These are phyloP conservation scores for Henckelia pumila DNA, from an alignment of 257 asterid species.

Conservation along the genomic window DNA sequence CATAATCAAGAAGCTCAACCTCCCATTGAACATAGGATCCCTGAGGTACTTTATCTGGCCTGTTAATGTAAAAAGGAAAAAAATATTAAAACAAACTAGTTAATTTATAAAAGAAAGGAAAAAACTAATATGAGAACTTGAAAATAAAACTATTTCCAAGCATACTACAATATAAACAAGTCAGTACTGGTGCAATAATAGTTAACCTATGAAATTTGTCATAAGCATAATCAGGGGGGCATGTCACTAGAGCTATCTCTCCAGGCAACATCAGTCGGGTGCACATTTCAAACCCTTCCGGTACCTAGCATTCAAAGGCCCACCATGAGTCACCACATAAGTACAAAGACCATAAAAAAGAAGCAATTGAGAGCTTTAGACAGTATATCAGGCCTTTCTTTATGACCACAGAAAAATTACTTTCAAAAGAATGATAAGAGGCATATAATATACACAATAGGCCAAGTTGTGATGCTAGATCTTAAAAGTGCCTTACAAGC, in stretches of 20 bases:
- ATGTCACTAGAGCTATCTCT: constrained; percentile 80
- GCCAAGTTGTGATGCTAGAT: constrained; percentile 10
- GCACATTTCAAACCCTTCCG: constrained; percentile 98
- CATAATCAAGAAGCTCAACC: constrained; percentile 95
- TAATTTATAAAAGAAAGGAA: neutral
- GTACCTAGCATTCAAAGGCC: constrained; percentile 55
- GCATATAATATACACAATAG: neutral
- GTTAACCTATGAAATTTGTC: constrained; percentile 85
- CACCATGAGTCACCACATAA: constrained; percentile 18
- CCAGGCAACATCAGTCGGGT: constrained; percentile 95
- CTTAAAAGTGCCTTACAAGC: constrained; percentile 60
- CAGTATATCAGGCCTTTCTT: neutral
- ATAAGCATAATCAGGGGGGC: constrained; percentile 97
- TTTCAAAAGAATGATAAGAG: constrained; percentile 3
- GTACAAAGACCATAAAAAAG: constrained; percentile 5
- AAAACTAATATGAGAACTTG: constrained; percentile 5
- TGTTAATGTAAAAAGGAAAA: constrained; percentile 28
- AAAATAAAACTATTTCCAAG: neutral
- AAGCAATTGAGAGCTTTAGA: constrained; percentile 15
- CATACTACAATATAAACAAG: constrained; percentile 13
- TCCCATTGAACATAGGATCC: constrained; percentile 89
- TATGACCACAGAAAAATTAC: neutral
- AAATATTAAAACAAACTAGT: constrained; percentile 13
- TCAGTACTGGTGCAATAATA: neutral
- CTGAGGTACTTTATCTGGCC: constrained; percentile 83